Evolutionary conservation across 2,329 filamentous ascomycete genomes (phyloP).

Genomic region (Hortaea werneckii): DNA sequence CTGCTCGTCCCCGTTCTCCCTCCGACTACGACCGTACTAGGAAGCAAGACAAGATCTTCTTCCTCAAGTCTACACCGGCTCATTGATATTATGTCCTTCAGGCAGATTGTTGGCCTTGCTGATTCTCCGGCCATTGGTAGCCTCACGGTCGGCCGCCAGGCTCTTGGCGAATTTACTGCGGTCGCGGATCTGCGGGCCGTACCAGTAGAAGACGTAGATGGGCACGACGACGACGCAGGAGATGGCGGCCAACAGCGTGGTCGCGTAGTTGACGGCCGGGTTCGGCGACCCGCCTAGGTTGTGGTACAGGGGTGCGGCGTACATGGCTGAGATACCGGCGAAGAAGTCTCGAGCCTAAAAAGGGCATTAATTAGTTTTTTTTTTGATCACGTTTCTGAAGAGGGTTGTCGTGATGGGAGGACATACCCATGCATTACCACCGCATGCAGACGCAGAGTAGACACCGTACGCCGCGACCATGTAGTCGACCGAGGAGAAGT

Average conservation of each 20-base stretch:
- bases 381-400: too few species aligned
- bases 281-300: conserved; percentile 30
- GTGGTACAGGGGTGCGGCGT: conserved; percentile 48
- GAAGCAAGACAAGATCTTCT: too few species aligned
- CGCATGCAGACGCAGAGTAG: conserved; percentile 60
- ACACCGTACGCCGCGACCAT: conserved; percentile 64
- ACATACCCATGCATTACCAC: conserved; percentile 48
- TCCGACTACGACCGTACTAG: too few species aligned
- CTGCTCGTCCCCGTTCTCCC: too few species aligned
- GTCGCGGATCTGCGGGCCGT: conserved; percentile 31
- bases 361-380: too few species aligned
- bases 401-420: too few species aligned
- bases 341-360: conserved; percentile 49
- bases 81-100: background rate
- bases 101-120: background rate
- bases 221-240: conserved; percentile 41
- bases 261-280: conserved; percentile 38
- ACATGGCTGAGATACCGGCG: conserved; percentile 59
- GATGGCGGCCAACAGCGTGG: conserved; percentile 41
- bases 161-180: conserved; percentile 41
- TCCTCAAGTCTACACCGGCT: too few species aligned
- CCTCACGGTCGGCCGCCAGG: conserved; percentile 22
- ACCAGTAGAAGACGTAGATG: conserved; percentile 33
- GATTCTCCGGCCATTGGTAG: conserved; percentile 10
- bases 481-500: conserved; percentile 37